Evolutionary conservation across 441 rosid species (phyloP).

Genomic region (Eutrema salsugineum): DNA sequence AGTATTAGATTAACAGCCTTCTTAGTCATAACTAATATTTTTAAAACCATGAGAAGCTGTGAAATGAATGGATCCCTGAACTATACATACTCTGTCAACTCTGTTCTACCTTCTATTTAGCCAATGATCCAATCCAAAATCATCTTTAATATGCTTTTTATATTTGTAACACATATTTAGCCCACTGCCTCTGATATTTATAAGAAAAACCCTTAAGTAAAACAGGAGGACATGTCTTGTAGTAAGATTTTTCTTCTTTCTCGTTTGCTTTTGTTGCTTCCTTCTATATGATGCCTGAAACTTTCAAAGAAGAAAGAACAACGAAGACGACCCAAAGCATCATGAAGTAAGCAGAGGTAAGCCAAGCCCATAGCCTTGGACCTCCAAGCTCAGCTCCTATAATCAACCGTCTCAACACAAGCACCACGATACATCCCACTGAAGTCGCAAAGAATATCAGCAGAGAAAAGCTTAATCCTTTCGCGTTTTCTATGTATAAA

Average conservation of each 20-base stretch:
- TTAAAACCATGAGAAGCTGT: background rate
- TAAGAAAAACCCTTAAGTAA: background rate
- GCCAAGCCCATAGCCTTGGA: conserved; percentile 89
- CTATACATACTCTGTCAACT: background rate
- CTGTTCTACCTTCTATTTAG: background rate
- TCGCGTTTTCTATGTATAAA: conserved; percentile 52
- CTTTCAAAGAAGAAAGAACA: conserved; percentile 70
- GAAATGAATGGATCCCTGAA: background rate
- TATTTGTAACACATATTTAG: background rate
- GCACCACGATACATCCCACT: conserved; percentile 71
- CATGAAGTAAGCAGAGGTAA: conserved; percentile 61
- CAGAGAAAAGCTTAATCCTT: conserved; percentile 84
- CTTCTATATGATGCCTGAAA: conserved; percentile 56
- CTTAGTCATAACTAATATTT: background rate
- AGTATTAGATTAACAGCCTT: background rate
- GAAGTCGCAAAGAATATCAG: conserved; percentile 82
- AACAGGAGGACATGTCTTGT: background rate
- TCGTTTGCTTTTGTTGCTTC: background rate
- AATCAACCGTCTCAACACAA: conserved; percentile 67
- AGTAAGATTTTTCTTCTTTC: background rate
- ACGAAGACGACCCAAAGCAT: conserved; percentile 81
- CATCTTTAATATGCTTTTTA: background rate
- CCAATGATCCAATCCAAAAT: background rate
- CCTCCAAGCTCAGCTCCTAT: conserved; percentile 94
- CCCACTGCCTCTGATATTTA: background rate